Conservation (phyloP, 805 yeast genomes). For the Zygosaccharomyces rouxii region DNA sequence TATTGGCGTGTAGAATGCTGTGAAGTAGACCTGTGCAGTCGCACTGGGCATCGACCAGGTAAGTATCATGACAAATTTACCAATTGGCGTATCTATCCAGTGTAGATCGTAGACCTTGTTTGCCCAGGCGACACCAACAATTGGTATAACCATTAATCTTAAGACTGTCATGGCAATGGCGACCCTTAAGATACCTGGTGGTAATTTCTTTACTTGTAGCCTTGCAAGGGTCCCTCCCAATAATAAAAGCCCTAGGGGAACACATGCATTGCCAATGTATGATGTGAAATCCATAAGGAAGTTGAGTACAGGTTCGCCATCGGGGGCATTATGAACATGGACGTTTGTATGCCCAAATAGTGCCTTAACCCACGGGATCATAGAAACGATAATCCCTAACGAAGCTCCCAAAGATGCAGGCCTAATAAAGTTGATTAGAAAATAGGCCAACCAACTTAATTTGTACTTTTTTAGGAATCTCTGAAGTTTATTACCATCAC, state of each 20-base stretch:
- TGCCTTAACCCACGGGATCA: conserved; percentile 85
- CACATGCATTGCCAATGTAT: conserved; percentile 82
- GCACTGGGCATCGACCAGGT: conserved; percentile 83
- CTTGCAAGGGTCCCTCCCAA: conserved; percentile 88
- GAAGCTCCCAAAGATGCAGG: conserved; percentile 75
- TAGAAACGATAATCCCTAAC: conserved; percentile 57
- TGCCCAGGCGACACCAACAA: conserved; percentile 67
- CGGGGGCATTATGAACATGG: conserved; percentile 74
- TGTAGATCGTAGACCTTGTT: conserved; percentile 58
- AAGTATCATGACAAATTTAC: conserved; percentile 68
- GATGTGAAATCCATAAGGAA: conserved; percentile 76
- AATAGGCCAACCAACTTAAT: conserved; percentile 35
- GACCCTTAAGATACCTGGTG: conserved; percentile 58
- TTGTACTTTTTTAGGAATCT: conserved; percentile 28
- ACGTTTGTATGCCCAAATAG: conserved; percentile 52
- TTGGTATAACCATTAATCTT: conserved; percentile 68
- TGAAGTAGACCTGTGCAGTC: conserved; percentile 80
- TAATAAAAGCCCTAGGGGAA: conserved; percentile 77
- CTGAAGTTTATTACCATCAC: conserved; percentile 10
- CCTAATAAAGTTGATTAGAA: conserved; percentile 50
- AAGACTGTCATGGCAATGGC: conserved; percentile 52
- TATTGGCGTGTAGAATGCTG: conserved; percentile 81
- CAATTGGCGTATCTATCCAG: conserved; percentile 56
- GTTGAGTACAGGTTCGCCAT: conserved; percentile 73
- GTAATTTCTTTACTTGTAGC: conserved; percentile 53